phyloP scores from a whole-genome alignment of 306 rosid species.

The Inga leiocalycina region DNA sequence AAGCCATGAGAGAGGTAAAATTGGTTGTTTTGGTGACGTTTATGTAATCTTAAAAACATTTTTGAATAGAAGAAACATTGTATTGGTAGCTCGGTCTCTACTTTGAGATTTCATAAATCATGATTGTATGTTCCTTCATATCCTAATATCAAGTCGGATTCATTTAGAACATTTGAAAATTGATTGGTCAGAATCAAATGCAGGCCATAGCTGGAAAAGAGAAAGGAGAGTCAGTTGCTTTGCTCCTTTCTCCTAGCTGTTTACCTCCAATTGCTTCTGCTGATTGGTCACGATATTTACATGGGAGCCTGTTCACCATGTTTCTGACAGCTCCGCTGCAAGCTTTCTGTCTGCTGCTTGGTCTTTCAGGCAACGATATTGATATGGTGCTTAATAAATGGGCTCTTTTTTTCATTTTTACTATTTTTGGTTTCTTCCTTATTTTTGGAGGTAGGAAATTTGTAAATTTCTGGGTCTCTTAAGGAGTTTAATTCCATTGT shows the following conservation, averaged over 20 bases:
- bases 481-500: slow-evolving; percentile 34
- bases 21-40: slow-evolving; percentile 9
- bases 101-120: slow-evolving; percentile 4
- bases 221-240: slow-evolving; percentile 88
- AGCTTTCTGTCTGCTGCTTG: slow-evolving; percentile 80
- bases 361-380: slow-evolving; percentile 69
- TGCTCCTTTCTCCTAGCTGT: slow-evolving; percentile 82
- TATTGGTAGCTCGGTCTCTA: background rate
- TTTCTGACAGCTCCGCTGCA: slow-evolving; percentile 93
- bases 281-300: slow-evolving; percentile 52
- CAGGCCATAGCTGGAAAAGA: slow-evolving; percentile 76
- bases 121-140: background rate
- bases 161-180: slow-evolving; percentile 20
- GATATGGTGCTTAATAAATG: slow-evolving; percentile 60
- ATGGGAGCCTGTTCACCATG: slow-evolving; percentile 88
- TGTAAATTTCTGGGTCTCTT: slow-evolving; percentile 19
- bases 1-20: background rate
- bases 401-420: slow-evolving; percentile 20
- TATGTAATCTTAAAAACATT: background rate
- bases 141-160: slow-evolving; percentile 6
- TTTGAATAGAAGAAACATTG: slow-evolving; percentile 17
- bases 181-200: slow-evolving; percentile 22
- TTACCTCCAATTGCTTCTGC: slow-evolving; percentile 42
- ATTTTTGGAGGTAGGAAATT: slow-evolving; percentile 24
- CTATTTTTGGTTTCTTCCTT: slow-evolving; percentile 13